Conservation (phyloP, 2,329 filamentous ascomycete genomes). For the Metarhizium album region DNA sequence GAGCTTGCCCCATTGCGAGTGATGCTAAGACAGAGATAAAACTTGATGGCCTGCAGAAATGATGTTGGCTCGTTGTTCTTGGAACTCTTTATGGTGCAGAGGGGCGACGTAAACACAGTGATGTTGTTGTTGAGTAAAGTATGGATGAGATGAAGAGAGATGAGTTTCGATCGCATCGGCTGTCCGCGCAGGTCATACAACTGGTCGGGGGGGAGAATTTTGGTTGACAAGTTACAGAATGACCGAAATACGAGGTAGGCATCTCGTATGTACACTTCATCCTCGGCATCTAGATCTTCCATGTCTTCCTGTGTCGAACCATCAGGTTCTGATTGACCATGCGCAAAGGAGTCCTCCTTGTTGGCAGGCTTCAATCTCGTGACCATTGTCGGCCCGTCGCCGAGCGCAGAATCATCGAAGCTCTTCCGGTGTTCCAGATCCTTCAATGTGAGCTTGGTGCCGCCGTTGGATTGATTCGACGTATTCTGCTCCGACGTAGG, state of each 20-base stretch:
- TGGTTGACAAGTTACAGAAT: slow-evolving; percentile 95
- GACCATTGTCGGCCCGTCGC: slow-evolving; percentile 57
- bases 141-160: slow-evolving; percentile 91
- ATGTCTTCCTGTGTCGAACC: slow-evolving; percentile 42
- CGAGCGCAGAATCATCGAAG: slow-evolving; percentile 56
- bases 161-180: slow-evolving; percentile 92
- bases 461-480: slow-evolving; percentile 22
- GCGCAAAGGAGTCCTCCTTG: slow-evolving; percentile 30
- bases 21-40: slow-evolving; percentile 89
- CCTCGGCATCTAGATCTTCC: slow-evolving; percentile 59
- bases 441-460: slow-evolving; percentile 52
- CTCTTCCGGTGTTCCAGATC: slow-evolving; percentile 58
- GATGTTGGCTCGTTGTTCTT: slow-evolving; percentile 79
- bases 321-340: slow-evolving; percentile 45
- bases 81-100: slow-evolving; percentile 86
- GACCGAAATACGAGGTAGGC: slow-evolving; percentile 95
- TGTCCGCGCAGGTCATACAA: slow-evolving; percentile 87
- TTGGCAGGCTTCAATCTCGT: slow-evolving; percentile 45
- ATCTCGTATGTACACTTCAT: slow-evolving; percentile 94
- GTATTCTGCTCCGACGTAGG: slow-evolving; percentile 20
- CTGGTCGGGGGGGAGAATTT: slow-evolving; percentile 79
- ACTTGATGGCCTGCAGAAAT: slow-evolving; percentile 91
- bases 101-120: slow-evolving; percentile 77
- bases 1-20: slow-evolving; percentile 93
- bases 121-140: slow-evolving; percentile 93